Percentiles rank a stretch among this genome's conserved stretches.
Evolutionary conservation across 2,329 filamentous ascomycete species (phyloP).

Genomic region (Colletotrichum tanaceti): DNA sequence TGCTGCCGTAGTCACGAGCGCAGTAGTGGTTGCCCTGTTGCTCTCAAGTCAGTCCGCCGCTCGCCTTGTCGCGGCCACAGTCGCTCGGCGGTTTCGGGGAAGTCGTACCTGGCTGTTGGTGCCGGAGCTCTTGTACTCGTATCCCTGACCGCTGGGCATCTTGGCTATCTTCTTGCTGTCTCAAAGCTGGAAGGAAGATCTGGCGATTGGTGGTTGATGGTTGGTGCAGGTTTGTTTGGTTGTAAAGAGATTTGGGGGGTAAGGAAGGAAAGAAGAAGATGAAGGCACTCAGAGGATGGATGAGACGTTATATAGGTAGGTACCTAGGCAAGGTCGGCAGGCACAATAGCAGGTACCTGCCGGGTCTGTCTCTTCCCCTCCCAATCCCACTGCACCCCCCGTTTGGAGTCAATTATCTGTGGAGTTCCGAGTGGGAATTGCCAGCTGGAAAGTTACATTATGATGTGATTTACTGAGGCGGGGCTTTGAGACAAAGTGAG

Average conservation of each 20-base stretch:
- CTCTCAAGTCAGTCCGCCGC: neutral
- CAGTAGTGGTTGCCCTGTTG: slow-evolving; percentile 75
- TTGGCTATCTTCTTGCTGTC: slow-evolving; percentile 14
- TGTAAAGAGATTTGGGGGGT: too few species aligned
- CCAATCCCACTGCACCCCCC: neutral
- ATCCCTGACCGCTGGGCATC: slow-evolving; percentile 46
- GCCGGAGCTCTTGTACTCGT: slow-evolving; percentile 63
- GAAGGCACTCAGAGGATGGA: neutral
- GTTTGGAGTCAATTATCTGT: neutral
- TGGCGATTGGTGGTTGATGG: neutral
- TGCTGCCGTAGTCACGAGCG: slow-evolving; percentile 70
- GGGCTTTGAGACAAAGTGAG: neutral
- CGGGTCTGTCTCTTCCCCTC: neutral
- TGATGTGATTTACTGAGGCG: neutral
- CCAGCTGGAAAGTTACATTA: neutral
- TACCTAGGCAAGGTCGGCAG: too few species aligned
- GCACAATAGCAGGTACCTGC: neutral
- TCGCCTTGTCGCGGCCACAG: too few species aligned
- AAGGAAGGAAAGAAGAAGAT: neutral
- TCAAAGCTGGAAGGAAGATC: neutral
- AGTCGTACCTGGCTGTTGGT: slow-evolving; percentile 70
- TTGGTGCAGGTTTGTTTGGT: neutral
- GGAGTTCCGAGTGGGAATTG: neutral
- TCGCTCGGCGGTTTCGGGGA: too few species aligned
- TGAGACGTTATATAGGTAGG: neutral